A percentile compares a stretch with the other conserved stretches of the same genome.
These are phyloP conservation scores for Jimgerdemannia flammicorona DNA, from an alignment of 192 early-diverging fungal species.

Conservation along the genomic window DNA sequence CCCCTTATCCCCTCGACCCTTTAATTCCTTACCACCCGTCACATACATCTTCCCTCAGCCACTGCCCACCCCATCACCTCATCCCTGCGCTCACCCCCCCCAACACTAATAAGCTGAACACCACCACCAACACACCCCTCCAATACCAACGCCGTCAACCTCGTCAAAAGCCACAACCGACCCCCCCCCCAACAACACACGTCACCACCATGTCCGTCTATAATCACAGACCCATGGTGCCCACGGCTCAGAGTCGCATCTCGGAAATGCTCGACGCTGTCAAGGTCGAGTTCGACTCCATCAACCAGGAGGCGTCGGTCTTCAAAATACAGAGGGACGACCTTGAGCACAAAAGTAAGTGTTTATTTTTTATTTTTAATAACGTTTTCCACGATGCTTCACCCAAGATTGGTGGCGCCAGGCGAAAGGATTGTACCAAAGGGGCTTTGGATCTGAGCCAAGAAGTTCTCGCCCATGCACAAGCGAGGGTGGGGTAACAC, in stretches of 20 bases:
- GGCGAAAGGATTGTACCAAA: background rate
- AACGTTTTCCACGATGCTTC: background rate
- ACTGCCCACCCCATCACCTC: too few relatives aligned
- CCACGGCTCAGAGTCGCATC: slow-evolving; percentile 59
- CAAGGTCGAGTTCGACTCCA: slow-evolving; percentile 71
- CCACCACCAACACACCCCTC: too few relatives aligned
- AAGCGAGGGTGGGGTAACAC: background rate
- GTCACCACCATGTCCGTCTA: slow-evolving; percentile 41
- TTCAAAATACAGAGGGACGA: slow-evolving; percentile 82
- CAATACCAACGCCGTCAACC: too few relatives aligned
- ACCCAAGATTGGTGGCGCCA: background rate
- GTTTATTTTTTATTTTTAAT: slow-evolving; percentile 6
- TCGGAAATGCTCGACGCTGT: slow-evolving; percentile 82
- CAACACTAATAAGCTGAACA: too few relatives aligned
- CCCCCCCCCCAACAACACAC: too few relatives aligned
- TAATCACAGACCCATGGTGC: slow-evolving; percentile 79
- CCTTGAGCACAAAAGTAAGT: slow-evolving; percentile 81
- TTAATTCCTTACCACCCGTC: too few relatives aligned
- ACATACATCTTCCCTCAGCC: too few relatives aligned
- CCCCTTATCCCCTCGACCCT: too few relatives aligned
- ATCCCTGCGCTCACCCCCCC: too few relatives aligned
- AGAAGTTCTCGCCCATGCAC: background rate
- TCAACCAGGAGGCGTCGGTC: slow-evolving; percentile 69
- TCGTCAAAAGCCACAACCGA: too few relatives aligned
- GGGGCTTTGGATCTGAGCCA: background rate